Conservation (phyloP, 352 stramenopile species). For the Phytophthora pseudosyringae region DNA sequence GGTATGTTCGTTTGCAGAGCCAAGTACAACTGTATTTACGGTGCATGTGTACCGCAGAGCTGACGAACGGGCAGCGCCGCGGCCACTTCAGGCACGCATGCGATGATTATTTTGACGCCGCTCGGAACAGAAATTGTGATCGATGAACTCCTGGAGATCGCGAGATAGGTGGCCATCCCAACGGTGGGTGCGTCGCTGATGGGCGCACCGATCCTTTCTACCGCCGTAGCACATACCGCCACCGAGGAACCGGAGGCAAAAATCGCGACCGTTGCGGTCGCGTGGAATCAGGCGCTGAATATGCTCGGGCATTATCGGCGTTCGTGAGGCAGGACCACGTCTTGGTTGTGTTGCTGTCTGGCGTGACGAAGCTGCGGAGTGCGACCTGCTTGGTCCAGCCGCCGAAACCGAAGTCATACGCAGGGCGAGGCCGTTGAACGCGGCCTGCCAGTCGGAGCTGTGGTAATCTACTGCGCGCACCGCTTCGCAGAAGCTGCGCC, state of each 20-base stretch:
- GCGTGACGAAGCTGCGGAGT: neutral
- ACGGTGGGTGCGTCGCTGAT: slow-evolving; percentile 5
- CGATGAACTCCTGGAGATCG: slow-evolving; percentile 3
- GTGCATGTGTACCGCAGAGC: slow-evolving; percentile 10
- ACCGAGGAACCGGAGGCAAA: slow-evolving; percentile 4
- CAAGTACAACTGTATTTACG: slow-evolving; percentile 8
- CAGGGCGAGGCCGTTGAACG: slow-evolving; percentile 8
- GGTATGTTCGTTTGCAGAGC: slow-evolving; percentile 7
- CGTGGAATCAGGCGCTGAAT: neutral
- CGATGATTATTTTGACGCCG: neutral
- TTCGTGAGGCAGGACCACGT: neutral
- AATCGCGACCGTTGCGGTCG: neutral
- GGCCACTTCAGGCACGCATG: slow-evolving; percentile 1
- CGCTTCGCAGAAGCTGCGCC: neutral
- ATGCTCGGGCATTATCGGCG: slow-evolving; percentile 1
- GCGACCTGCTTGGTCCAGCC: neutral
- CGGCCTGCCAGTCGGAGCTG: neutral
- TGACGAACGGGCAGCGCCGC: slow-evolving; percentile 12
- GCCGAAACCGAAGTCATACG: neutral
- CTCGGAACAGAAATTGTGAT: slow-evolving; percentile 1
- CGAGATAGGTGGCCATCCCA: neutral
- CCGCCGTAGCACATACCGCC: slow-evolving; percentile 18
- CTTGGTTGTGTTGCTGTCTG: neutral
- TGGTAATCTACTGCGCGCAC: slow-evolving; percentile 6
- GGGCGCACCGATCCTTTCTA: neutral